Base-by-base conservation (phyloP, 306 rosid genomes). In the Ceratonia siliqua region DNA sequence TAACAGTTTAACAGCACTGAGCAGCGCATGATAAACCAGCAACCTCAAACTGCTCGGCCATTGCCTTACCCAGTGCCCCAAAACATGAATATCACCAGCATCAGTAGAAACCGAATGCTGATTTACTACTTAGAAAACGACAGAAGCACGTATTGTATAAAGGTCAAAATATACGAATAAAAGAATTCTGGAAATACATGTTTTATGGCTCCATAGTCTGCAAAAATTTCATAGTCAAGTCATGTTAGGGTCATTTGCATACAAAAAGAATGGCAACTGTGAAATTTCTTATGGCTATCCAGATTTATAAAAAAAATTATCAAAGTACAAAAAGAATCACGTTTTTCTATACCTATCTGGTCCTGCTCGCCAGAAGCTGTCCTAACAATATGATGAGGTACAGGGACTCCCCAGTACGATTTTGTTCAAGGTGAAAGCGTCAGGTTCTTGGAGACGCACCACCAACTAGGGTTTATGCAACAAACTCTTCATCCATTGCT, bases 181-280 rank as follows among this genome's bases (percentile, higher is more conserved):
- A 5, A 39, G 4, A 42, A 35, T 35, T 35, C 27, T 33, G n/a
- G 48, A 61, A 7, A n/a, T n/a, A n/a, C n/a, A n/a, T n/a, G n/a
- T n/a, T n/a, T n/a, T n/a, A n/a, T n/a, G n/a, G n/a, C n/a, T n/a
- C n/a, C n/a, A n/a, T 61, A 61, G 33, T 39, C 39, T 35, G 46
- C 46, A 6, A 17, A 61, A 61, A 4, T 61, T 4, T 35, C 30
- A 59, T 7, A 4, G 46, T 18, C 8, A 61, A 4, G 46, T 18
- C 8, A 61, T 3, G 17, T 35, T 35, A 18, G 17, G 68, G 68
- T 35, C 68, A 18, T 33, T 36, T n/a, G 14, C 32, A 72, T 62
- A 73, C 59, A 76, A 63, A 81, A 80, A 83, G 82, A 80, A 83
- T 76, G 61, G 77, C 70, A 76, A 52, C 61, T 65, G 15, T 8